Base-by-base conservation (phyloP, 306 rosid species). In the Potentilla sterilis region DNA sequence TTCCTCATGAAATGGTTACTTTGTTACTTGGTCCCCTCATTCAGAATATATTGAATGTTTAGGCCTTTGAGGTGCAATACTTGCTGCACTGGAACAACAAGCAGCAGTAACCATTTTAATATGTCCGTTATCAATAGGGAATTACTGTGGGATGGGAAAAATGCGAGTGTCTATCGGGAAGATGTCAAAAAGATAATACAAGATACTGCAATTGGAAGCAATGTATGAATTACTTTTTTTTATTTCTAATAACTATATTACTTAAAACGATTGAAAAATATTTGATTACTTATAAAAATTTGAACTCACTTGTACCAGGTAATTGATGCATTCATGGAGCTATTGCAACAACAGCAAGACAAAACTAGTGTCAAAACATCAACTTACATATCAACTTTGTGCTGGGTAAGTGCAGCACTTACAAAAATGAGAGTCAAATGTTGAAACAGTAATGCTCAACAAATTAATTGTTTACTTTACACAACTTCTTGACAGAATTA, bases 241-340 rank as follows among this genome's bases (percentile, higher is more conserved):
- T 37, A 37, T 37, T 37, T 37, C 40, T 2, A 37, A 37, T 3
- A 37, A 37, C 40, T 37, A 2, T 37, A 37, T 37, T 37, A 5
- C 40, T 37, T 37, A 2, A 1, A n/a, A 6, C 19, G 61, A 54
- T 54, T 54, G 66, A 61, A 32, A 61, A 32, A 32, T 32, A 61
- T 2, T 11, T 61, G 66, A 61, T 13, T 28, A 1, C 8, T 32
- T 28, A 1, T 34, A 28, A 28, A 28, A 28, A 24, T 11, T 13
- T 13, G 13, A 10, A 10, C 59, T 11, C 40, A 28, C 10, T 32
- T 40, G 4, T 61, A 3, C 63, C 66, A 61, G 66, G 18, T 61
- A 8, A 61, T 61, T 61, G 66, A 61, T 61, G 66, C 66, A 61
- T 61, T 61, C 12, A 61, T 61, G 66, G 66, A 59, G 66, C 34